Evolutionary conservation across 2,329 filamentous ascomycete species (phyloP).

Genomic region (Apiospora saccharicola): DNA sequence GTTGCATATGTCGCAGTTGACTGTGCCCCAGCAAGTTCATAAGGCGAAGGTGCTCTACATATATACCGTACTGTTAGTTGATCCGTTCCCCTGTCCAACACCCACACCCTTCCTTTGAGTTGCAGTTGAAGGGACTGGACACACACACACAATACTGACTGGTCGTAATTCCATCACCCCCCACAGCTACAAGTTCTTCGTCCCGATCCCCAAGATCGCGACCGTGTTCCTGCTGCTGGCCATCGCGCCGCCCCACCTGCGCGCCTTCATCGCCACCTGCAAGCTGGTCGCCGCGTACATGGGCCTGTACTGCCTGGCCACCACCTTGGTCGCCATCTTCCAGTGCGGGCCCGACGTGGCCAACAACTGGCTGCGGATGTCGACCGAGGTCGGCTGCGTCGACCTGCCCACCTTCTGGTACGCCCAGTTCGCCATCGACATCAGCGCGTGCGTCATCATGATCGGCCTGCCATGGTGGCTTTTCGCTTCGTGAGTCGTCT

Average conservation of each 20-base stretch:
- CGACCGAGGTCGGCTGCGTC: too few relatives aligned
- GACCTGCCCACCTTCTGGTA: not conserved
- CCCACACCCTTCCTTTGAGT: not conserved
- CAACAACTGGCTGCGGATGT: conserved; percentile 8
- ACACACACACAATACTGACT: not conserved
- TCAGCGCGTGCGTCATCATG: not conserved
- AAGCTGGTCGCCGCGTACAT: not conserved
- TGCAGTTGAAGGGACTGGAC: too few relatives aligned
- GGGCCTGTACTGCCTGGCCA: not conserved
- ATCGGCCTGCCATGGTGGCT: not conserved
- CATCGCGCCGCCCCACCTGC: not conserved
- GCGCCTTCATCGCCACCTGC: not conserved
- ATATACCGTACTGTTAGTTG: not conserved
- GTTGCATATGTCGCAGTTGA: not conserved
- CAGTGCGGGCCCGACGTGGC: not conserved
- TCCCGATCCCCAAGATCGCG: not conserved
- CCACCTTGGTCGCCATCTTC: not conserved
- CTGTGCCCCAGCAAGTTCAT: not conserved
- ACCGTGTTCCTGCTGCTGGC: conserved; percentile 1
- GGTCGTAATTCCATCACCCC: too few relatives aligned
- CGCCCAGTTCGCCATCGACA: not conserved
- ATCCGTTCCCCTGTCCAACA: not conserved
- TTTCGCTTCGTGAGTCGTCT: not conserved
- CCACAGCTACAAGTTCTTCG: conserved; percentile 1
- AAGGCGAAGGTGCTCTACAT: not conserved